A percentile compares a stretch with the other conserved stretches of the same genome.
phyloP scores from a whole-genome alignment of 805 yeast species.

The Pichia rugopelliculosa region DNA sequence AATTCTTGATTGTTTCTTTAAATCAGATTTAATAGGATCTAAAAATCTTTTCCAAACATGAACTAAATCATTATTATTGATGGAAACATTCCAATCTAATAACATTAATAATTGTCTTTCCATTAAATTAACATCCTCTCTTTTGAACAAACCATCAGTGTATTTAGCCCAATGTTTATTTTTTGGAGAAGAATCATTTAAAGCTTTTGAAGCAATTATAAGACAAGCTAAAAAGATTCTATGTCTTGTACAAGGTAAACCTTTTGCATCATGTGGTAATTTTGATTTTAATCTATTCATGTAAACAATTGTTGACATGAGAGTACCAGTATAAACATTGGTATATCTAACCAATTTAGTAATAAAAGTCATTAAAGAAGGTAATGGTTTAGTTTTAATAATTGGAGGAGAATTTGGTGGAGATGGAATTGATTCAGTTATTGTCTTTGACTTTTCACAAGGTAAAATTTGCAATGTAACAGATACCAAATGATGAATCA shows the following conservation, averaged over 20 bases:
- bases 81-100: conserved; percentile 61
- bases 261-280: conserved; percentile 66
- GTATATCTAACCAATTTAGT: conserved; percentile 65
- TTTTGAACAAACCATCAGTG: conserved; percentile 63
- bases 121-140: conserved; percentile 70
- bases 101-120: conserved; percentile 67
- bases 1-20: conserved; percentile 26
- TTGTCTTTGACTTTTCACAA: conserved; percentile 37
- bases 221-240: conserved; percentile 69
- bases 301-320: conserved; percentile 65
- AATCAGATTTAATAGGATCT: conserved; percentile 40
- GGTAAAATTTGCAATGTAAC: conserved; percentile 62
- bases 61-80: conserved; percentile 38
- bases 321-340: conserved; percentile 73
- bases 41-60: conserved; percentile 38
- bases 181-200: conserved; percentile 73
- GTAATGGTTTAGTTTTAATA: conserved; percentile 38
- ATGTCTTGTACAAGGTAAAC: conserved; percentile 74
- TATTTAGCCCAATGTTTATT: conserved; percentile 75
- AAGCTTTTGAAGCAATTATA: conserved; percentile 64
- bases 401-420: conserved; percentile 27
- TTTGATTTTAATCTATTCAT: conserved; percentile 52
- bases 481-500: conserved; percentile 63
- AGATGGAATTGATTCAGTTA: conserved; percentile 29
- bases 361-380: conserved; percentile 69